These are phyloP conservation scores for Geopyxis carbonaria DNA, from an alignment of 495 filamentous ascomycete species.

Conservation along the genomic window DNA sequence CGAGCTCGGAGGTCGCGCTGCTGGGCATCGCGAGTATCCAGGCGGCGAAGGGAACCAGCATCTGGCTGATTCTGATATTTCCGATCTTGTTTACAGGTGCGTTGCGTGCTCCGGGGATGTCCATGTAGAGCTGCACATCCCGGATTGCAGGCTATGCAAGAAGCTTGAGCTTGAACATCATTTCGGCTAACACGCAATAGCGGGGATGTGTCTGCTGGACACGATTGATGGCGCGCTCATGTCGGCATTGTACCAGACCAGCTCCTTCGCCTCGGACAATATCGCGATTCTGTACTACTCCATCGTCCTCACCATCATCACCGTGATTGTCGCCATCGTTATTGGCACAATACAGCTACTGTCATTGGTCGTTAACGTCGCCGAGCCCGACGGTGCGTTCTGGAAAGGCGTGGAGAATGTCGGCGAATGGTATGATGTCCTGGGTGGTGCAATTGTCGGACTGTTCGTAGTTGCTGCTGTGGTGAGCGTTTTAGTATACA, in stretches of 20 bases:
- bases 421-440: constrained; percentile 69
- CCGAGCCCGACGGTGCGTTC: constrained; percentile 51
- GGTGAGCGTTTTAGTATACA: constrained; percentile 53
- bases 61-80: constrained; percentile 92
- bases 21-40: constrained; percentile 79
- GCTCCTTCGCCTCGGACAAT: constrained; percentile 51
- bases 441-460: constrained; percentile 71
- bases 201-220: constrained; percentile 81
- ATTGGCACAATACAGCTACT: constrained; percentile 78
- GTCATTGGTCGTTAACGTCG: constrained; percentile 55
- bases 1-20: constrained; percentile 82
- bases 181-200: too few species aligned
- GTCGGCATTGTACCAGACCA: constrained; percentile 80
- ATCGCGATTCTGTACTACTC: constrained; percentile 89
- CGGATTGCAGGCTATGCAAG: neutral
- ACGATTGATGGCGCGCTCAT: constrained; percentile 86
- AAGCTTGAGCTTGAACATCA: neutral
- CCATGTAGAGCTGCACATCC: constrained; percentile 32
- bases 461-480: constrained; percentile 62
- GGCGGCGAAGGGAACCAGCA: constrained; percentile 63
- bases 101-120: too few species aligned
- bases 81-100: constrained; percentile 79
- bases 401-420: constrained; percentile 70
- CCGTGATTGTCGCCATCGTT: constrained; percentile 68
- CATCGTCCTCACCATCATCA: constrained; percentile 71